Conservation (phyloP, 2,329 filamentous ascomycete genomes). For the Grosmannia penicillata region DNA sequence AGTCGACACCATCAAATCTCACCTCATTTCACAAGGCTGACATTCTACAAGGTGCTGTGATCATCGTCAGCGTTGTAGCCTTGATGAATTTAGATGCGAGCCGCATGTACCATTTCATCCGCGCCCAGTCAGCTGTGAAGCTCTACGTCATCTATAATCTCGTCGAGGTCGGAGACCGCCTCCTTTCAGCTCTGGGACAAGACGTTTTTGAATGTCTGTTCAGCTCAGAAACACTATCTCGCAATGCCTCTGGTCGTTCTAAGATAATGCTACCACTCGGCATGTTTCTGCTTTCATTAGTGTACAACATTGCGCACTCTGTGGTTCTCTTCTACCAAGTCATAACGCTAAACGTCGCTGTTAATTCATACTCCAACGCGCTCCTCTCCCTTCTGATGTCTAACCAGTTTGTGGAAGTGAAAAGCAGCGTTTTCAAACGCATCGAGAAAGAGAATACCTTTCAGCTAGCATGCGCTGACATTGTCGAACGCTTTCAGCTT, state of each 20-base stretch:
- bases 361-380: conserved; percentile 97
- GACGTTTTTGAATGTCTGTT: conserved; percentile 95
- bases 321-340: conserved; percentile 91
- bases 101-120: conserved; percentile 95
- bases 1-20: conserved; percentile 72
- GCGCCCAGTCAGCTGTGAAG: conserved; percentile 92
- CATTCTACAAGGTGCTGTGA: conserved; percentile 76
- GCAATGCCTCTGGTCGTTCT: conserved; percentile 75
- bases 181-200: conserved; percentile 83
- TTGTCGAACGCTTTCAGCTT: conserved; percentile 92
- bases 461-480: conserved; percentile 88
- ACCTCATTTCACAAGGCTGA: conserved; percentile 90
- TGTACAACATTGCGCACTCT: conserved; percentile 79
- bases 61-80: conserved; percentile 70
- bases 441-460: conserved; percentile 98
- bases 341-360: conserved; percentile 91
- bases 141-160: conserved; percentile 98
- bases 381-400: conserved; percentile 83
- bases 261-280: conserved; percentile 80
- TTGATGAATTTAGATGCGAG: conserved; percentile 89
- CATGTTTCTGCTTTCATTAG: conserved; percentile 76
- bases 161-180: conserved; percentile 78
- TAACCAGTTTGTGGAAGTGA: conserved; percentile 98
- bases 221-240: conserved; percentile 79
- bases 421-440: conserved; percentile 95